A percentile compares a stretch with the other conserved stretches of the same genome.
These are phyloP conservation scores for Eragrostis nindensis DNA, from an alignment of 176 grass and related monocot species.

Conservation along the genomic window DNA sequence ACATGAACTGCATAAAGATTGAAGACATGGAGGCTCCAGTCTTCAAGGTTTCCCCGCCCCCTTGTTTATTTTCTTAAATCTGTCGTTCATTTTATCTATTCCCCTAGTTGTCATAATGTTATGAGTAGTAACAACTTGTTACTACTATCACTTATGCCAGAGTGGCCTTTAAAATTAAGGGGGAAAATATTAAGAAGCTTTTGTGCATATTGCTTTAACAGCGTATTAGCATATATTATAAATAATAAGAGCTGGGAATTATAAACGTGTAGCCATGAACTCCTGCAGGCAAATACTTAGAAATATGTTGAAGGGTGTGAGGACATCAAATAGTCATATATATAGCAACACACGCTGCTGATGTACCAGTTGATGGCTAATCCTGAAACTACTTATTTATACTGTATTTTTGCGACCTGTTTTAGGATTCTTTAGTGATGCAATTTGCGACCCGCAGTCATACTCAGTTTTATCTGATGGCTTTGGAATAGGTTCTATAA, in stretches of 20 bases:
- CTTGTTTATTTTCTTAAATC: slow-evolving; percentile 8
- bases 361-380: slow-evolving; percentile 7
- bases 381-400: neutral
- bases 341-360: neutral
- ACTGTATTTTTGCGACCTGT: neutral
- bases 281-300: neutral
- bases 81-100: neutral
- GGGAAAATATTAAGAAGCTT: neutral
- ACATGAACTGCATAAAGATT: slow-evolving; percentile 79
- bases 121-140: neutral
- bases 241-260: neutral
- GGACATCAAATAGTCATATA: neutral
- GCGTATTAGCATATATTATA: neutral
- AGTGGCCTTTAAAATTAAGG: neutral
- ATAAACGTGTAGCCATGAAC: neutral
- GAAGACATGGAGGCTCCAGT: slow-evolving; percentile 95
- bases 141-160: neutral
- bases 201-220: neutral
- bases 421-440: neutral
- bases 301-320: neutral
- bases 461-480: neutral
- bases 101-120: neutral
- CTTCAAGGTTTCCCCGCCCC: slow-evolving; percentile 68
- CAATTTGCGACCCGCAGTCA: neutral
- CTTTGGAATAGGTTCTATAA: neutral